Evolutionary conservation across 176 grass and related monocot species (phyloP), one percentile per base, ranked within the genome.

Genomic region (Guadua angustifolia): DNA sequence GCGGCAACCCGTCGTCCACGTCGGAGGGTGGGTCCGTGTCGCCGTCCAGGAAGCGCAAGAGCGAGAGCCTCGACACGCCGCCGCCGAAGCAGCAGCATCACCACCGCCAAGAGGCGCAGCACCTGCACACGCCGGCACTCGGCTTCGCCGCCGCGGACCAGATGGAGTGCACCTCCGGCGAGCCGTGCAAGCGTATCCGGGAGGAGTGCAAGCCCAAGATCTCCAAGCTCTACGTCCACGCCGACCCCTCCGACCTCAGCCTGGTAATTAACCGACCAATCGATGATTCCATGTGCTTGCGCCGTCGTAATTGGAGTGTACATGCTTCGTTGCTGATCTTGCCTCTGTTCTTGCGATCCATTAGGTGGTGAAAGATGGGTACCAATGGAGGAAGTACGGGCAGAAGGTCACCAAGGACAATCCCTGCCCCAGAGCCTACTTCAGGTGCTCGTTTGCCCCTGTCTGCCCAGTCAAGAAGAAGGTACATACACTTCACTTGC

Each of bases 381-480:
- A 90, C 79, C 95, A 98, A 70, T 98, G 95, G 95, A 77, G 92
- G 69, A 98, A 98, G 80, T 98, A 98, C 62, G 95, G 95, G 0
- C 95, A 98, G 77, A 98, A 98, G 86, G 95, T 98, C 6, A 98
- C 95, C 52, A 93, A 89, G 74, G 95, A 98, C 79, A 98, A 98
- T 77, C 95, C 95, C 10, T 95, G 84, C 71, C 95, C 95, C 12
- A 53, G 95, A 5, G 95, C 95, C 12, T 98, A 98, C 86, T 98
- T 98, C 77, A 83, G 91, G 17, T 98, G 95, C 79, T 94, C 95
- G 0, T 94, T 98, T 40, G 95, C 92, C 0, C 95, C 95, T 0
- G 50, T 82, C 4, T 98, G 95, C 84, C 86, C 86, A 0, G 95
- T 98, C 32, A 98, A 98, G 79, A 98, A 93, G 92, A 98, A 95